Percentiles rank a stretch among this genome's conserved stretches.
phyloP scores from a whole-genome alignment of 23 red algal species.

The Gracilaria vermiculophylla region DNA sequence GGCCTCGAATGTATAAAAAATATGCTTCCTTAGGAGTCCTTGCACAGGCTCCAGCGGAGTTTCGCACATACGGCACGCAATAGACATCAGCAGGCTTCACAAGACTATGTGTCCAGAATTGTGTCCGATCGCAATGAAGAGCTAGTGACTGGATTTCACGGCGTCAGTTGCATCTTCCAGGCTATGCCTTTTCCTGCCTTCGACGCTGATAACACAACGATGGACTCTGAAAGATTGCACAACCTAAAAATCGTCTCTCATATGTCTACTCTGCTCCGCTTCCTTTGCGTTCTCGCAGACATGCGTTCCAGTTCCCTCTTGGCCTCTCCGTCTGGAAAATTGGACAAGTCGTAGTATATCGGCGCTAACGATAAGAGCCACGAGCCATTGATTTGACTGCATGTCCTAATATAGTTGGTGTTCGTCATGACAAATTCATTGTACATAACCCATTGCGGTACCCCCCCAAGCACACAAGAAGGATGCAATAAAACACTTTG shows the following conservation, averaged over 20 bases:
- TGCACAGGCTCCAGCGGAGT: no score
- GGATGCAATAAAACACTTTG: conserved; percentile 85
- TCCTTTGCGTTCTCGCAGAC: not conserved
- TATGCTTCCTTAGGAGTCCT: no score
- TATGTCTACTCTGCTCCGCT: not conserved
- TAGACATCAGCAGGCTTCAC: no score
- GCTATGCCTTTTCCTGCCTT: no score
- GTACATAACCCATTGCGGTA: conserved; percentile 88
- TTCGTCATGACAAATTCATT: conserved; percentile 96
- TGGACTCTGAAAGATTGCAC: not conserved
- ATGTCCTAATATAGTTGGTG: conserved; percentile 77
- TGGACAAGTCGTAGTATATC: conserved; percentile 84
- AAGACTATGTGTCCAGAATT: no score
- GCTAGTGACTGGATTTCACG: no score
- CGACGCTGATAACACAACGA: no score
- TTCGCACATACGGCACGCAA: no score
- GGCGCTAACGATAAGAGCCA: conserved; percentile 82
- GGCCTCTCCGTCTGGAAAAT: conserved; percentile 77
- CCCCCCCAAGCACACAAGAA: conserved; percentile 46
- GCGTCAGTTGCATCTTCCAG: no score
- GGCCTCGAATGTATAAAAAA: no score
- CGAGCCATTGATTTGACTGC: conserved; percentile 56
- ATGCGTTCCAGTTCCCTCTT: conserved; percentile 26
- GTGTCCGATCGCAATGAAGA: no score
- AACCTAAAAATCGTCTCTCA: not conserved